Evolutionary conservation across 2,329 filamentous ascomycete species (phyloP).

Genomic region (Triangularia setosa): DNA sequence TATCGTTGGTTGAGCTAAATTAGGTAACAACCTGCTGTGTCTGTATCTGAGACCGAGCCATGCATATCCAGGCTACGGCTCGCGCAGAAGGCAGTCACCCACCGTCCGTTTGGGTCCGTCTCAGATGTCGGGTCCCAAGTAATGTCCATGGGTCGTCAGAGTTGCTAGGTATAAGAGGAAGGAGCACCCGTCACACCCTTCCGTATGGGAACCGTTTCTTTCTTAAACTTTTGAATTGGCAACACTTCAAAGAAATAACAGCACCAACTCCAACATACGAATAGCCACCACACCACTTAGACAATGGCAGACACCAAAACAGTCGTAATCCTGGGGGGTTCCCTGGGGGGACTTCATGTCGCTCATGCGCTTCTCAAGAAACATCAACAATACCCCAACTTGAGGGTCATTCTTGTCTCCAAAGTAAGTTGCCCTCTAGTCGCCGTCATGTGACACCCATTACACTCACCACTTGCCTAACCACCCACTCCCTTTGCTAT

Average conservation of each 20-base stretch:
- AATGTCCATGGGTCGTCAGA: neutral
- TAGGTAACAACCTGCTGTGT: neutral
- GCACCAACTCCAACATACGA: neutral
- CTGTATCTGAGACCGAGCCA: neutral
- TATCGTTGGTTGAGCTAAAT: neutral
- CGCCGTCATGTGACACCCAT: neutral
- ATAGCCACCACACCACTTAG: constrained; percentile 2
- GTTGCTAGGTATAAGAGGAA: neutral
- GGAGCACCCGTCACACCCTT: neutral
- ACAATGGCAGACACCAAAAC: constrained; percentile 43
- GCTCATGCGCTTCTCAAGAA: constrained; percentile 54
- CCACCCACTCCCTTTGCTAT: neutral
- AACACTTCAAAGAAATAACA: neutral
- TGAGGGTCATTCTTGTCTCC: constrained; percentile 54
- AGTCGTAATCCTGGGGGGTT: constrained; percentile 52
- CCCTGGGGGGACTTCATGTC: constrained; percentile 49
- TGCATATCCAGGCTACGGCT: neutral
- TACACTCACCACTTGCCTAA: neutral
- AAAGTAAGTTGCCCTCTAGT: constrained; percentile 41
- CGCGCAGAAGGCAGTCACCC: neutral
- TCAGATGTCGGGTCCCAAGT: neutral
- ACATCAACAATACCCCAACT: constrained; percentile 37
- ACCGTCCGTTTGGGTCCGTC: neutral
- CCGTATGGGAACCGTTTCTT: neutral
- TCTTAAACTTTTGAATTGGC: neutral